Conservation (phyloP, 768 basidiomycete species). For the Tricholomella constricta region DNA sequence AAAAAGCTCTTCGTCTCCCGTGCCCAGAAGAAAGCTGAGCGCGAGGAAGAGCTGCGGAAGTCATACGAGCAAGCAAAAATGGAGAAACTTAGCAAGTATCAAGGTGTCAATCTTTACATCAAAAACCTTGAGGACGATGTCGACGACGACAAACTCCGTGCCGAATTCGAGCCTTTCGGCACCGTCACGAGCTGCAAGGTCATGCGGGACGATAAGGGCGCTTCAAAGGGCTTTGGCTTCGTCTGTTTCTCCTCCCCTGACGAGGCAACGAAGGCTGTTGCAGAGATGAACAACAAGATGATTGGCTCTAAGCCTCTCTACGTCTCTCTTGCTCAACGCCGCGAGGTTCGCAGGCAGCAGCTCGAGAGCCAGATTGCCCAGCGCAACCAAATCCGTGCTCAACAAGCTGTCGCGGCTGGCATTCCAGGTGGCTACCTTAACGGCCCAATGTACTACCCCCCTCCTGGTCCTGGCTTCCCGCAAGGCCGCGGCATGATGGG, state of each 20-base stretch:
- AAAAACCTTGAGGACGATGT: slow-evolving; percentile 99
- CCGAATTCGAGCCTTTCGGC: slow-evolving; percentile 96
- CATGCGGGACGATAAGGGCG: slow-evolving; percentile 95
- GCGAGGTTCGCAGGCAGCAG: slow-evolving; percentile 97
- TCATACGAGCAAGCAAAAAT: slow-evolving; percentile 94
- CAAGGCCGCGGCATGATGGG: slow-evolving; percentile 80
- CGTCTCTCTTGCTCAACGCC: slow-evolving; percentile 97
- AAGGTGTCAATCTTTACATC: slow-evolving; percentile 99
- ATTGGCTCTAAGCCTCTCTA: slow-evolving; percentile 98
- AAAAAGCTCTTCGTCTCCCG: slow-evolving; percentile 93
- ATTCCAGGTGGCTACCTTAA: slow-evolving; percentile 84
- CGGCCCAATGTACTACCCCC: slow-evolving; percentile 85
- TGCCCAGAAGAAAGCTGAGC: slow-evolving; percentile 98
- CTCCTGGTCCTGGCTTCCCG: slow-evolving; percentile 79
- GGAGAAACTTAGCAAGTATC: slow-evolving; percentile 98
- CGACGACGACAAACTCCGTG: slow-evolving; percentile 95
- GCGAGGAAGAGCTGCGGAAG: slow-evolving; percentile 93
- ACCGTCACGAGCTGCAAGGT: slow-evolving; percentile 98
- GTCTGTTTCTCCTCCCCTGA: slow-evolving; percentile 99
- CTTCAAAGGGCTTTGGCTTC: slow-evolving; percentile 96
- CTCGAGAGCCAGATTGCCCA: slow-evolving; percentile 98
- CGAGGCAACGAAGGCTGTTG: slow-evolving; percentile 98
- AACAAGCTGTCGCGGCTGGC: slow-evolving; percentile 89
- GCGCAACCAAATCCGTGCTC: slow-evolving; percentile 95
- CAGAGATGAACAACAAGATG: slow-evolving; percentile 99